Evolutionary conservation across 805 yeast species (phyloP).

Genomic region (Saturnispora dispora): DNA sequence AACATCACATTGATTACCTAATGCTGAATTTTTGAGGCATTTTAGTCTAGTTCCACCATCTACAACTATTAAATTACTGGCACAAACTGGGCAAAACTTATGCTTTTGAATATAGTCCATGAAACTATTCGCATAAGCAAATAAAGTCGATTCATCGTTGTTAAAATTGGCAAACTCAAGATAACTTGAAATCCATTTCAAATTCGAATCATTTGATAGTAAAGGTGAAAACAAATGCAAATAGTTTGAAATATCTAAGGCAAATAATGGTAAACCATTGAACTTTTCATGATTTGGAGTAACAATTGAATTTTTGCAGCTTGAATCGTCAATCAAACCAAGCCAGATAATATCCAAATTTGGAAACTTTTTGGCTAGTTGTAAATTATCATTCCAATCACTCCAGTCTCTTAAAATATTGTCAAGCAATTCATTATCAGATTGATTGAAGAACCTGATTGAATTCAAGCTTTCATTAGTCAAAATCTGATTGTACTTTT

Average conservation of each 20-base stretch:
- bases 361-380: neutral
- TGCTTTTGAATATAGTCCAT: conserved; percentile 77
- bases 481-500: conserved; percentile 3
- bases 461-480: neutral
- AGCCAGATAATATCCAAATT: conserved; percentile 4
- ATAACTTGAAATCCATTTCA: neutral
- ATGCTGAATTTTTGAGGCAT: conserved; percentile 35
- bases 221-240: conserved; percentile 3
- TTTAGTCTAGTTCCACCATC: conserved; percentile 58
- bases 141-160: conserved; percentile 50
- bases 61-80: conserved; percentile 48
- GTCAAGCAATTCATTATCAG: neutral
- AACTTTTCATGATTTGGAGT: conserved; percentile 30
- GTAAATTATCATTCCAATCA: neutral
- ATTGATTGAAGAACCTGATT: neutral
- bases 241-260: conserved; percentile 42
- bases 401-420: conserved; percentile 2
- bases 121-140: conserved; percentile 75
- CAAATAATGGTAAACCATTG: conserved; percentile 56
- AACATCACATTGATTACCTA: conserved; percentile 27
- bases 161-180: conserved; percentile 18
- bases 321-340: neutral
- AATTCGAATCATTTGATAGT: neutral
- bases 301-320: neutral
- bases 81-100: conserved; percentile 83